phyloP scores from a whole-genome alignment of 2,329 filamentous ascomycete genomes.

The Xylaria sp. region DNA sequence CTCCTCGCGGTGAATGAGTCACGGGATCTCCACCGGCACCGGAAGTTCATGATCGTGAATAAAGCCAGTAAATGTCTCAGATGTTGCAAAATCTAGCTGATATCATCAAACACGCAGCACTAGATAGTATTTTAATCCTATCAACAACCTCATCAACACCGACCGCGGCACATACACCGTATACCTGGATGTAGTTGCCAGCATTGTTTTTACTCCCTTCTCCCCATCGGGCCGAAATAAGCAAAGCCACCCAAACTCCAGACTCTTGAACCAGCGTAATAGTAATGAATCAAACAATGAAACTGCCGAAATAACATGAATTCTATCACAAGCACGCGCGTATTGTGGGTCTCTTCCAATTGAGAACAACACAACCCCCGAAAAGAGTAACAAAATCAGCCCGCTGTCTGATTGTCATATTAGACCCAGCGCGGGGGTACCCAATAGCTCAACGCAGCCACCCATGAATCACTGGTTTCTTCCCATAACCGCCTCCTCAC shows the following conservation, averaged over 20 bases:
- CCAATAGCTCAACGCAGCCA: background rate
- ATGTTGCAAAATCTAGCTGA: background rate
- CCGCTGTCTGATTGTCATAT: background rate
- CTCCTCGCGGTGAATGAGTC: slow-evolving; percentile 16
- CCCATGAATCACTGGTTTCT: background rate
- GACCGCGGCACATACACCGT: background rate
- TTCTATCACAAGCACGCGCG: slow-evolving; percentile 1
- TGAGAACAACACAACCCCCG: background rate
- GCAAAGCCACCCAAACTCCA: slow-evolving; percentile 16
- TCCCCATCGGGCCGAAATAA: background rate
- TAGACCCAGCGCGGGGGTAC: background rate
- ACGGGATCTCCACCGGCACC: slow-evolving; percentile 25
- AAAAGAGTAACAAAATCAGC: slow-evolving; percentile 2
- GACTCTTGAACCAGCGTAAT: slow-evolving; percentile 1
- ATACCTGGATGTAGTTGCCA: background rate
- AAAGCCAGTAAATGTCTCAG: background rate
- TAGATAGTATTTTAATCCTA: background rate
- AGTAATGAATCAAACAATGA: background rate
- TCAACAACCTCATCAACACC: background rate
- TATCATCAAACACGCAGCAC: background rate
- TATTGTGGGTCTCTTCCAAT: background rate
- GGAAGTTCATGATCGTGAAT: slow-evolving; percentile 9
- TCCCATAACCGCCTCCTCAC: background rate
- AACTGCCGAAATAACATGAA: slow-evolving; percentile 17
- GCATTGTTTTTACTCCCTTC: background rate